phyloP scores from a whole-genome alignment of 2,329 filamentous ascomycete species.

The Penicillium sp. region DNA sequence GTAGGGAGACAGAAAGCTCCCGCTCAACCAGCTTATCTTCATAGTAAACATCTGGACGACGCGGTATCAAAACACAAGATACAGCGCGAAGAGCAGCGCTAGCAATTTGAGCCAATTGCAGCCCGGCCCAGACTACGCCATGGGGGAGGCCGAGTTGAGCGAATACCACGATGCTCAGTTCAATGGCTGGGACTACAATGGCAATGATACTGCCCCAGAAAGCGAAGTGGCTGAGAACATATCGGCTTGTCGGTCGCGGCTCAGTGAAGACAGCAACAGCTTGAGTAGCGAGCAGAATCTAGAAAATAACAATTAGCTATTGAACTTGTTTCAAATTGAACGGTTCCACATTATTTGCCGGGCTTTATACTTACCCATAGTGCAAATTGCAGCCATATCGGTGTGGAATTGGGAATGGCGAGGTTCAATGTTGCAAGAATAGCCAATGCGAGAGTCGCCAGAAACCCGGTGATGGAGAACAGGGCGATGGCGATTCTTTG shows the following conservation, averaged over 20 bases:
- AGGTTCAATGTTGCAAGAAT: constrained; percentile 49
- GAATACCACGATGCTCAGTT: constrained; percentile 33
- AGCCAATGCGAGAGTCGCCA: constrained; percentile 56
- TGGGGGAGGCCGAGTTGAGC: constrained; percentile 8
- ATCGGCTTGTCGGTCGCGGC: constrained; percentile 33
- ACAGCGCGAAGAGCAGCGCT: constrained; percentile 31
- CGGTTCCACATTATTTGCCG: not conserved
- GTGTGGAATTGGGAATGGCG: constrained; percentile 33
- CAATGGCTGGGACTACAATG: constrained; percentile 19
- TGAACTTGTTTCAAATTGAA: not conserved
- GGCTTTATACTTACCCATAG: constrained; percentile 57
- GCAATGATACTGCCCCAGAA: constrained; percentile 31
- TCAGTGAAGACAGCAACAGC: constrained; percentile 35
- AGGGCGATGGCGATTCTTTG: constrained; percentile 57
- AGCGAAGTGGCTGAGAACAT: constrained; percentile 29
- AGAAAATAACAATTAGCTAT: not conserved
- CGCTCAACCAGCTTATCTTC: constrained; percentile 61
- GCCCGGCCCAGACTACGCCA: constrained; percentile 36
- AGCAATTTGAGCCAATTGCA: constrained; percentile 51
- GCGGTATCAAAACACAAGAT: constrained; percentile 56
- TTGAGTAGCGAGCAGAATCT: constrained; percentile 35
- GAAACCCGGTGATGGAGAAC: constrained; percentile 54
- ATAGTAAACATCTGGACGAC: constrained; percentile 65
- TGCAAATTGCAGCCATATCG: constrained; percentile 60
- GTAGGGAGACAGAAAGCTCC: constrained; percentile 59